phyloP scores from a whole-genome alignment of 2,329 filamentous ascomycete species.

The Dissoconium aciculare region DNA sequence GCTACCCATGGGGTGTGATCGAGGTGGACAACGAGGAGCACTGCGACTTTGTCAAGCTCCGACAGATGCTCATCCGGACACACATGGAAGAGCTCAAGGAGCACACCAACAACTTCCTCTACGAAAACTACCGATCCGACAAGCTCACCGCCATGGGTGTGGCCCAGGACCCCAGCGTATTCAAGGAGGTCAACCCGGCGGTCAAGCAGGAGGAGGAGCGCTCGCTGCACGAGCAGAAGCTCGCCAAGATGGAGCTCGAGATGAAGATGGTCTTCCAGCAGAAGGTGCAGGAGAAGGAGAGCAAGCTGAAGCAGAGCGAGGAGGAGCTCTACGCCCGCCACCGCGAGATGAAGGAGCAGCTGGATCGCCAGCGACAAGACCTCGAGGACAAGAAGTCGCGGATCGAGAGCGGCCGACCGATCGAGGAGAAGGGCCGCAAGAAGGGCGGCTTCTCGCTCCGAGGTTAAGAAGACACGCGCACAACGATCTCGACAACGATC shows the following conservation, averaged over 20 bases:
- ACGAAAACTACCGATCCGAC: slow-evolving; percentile 99
- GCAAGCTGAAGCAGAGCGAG: slow-evolving; percentile 98
- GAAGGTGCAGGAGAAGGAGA: slow-evolving; percentile 98
- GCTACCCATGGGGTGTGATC: slow-evolving; percentile 96
- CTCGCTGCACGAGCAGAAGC: slow-evolving; percentile 95
- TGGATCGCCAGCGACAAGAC: slow-evolving; percentile 85
- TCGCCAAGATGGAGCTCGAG: slow-evolving; percentile 99
- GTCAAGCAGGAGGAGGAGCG: slow-evolving; percentile 99
- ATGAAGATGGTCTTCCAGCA: slow-evolving; percentile 99
- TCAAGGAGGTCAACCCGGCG: slow-evolving; percentile 99
- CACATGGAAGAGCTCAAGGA: slow-evolving; percentile 99
- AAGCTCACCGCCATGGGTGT: slow-evolving; percentile 98
- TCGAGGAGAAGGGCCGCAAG: slow-evolving; percentile 97
- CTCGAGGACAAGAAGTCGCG: slow-evolving; percentile 97
- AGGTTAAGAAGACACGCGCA: slow-evolving; percentile 14
- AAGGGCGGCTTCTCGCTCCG: slow-evolving; percentile 94
- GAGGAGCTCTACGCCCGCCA: slow-evolving; percentile 96
- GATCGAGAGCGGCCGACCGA: slow-evolving; percentile 83
- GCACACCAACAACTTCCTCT: slow-evolving; percentile 96
- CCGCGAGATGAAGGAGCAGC: slow-evolving; percentile 99
- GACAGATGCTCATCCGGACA: slow-evolving; percentile 98
- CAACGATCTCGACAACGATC: neutral
- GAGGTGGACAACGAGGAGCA: slow-evolving; percentile 99
- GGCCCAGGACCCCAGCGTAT: slow-evolving; percentile 93
- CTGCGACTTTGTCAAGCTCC: slow-evolving; percentile 98